Percentiles rank a stretch among this genome's conserved stretches.
Evolutionary conservation across 139 green algal genomes (phyloP).

Genomic region (Edaphochlamys debaryana): DNA sequence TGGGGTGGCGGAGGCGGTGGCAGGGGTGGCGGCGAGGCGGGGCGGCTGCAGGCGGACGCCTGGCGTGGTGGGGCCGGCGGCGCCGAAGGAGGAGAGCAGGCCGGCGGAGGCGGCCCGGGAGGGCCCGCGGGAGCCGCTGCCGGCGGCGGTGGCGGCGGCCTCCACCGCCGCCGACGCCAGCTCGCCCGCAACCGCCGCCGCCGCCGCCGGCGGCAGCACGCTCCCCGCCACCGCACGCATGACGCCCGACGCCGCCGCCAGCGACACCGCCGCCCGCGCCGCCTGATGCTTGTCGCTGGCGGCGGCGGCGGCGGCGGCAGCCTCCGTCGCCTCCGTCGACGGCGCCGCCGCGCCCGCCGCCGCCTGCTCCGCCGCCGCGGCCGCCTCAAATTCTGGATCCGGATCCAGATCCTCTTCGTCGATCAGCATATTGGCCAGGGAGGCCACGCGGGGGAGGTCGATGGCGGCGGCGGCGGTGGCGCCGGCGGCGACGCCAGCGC

Average conservation of each 20-base stretch:
- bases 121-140: too few species aligned
- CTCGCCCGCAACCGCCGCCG: conserved; percentile 10
- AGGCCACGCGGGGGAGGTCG: conserved; percentile 21
- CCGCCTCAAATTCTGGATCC: neutral
- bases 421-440: conserved; percentile 35
- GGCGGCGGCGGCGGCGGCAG: neutral
- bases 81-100: neutral
- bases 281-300: conserved; percentile 2
- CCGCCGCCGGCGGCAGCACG: conserved; percentile 1
- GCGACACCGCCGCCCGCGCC: conserved; percentile 21
- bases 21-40: neutral
- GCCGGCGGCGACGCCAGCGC: conserved; percentile 19
- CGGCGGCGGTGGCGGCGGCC: neutral
- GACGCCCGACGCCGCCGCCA: conserved; percentile 22
- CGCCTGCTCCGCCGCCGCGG: neutral
- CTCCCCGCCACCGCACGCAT: conserved; percentile 4
- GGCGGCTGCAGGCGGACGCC: neutral
- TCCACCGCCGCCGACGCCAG: conserved; percentile 8
- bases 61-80: neutral
- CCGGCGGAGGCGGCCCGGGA: neutral
- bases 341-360: neutral
- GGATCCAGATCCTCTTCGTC: neutral
- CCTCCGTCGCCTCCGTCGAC: neutral
- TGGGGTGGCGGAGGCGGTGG: neutral
- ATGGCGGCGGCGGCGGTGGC: conserved; percentile 13